Base-by-base conservation (phyloP, 2,329 filamentous ascomycete species). In the Talaromyces sp. region DNA sequence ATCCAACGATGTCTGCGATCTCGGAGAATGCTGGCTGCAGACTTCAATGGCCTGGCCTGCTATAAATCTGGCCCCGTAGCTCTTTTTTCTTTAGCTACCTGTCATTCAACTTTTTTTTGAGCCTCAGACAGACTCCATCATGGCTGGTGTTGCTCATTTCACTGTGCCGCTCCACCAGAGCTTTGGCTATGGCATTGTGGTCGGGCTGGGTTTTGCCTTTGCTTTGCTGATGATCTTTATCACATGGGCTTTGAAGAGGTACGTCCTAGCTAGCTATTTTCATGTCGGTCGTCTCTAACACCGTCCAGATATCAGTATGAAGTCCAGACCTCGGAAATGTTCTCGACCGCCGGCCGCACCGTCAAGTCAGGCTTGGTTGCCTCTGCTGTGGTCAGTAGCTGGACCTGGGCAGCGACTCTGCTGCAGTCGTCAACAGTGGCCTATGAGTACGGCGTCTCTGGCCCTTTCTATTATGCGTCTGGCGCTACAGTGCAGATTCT, bases 341-440 rank as follows among this genome's bases (percentile, higher is more conserved):
- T 96, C 81, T 92, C 85, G 65, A 96, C 92, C 0, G 92, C 92
- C 56, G 92, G 92, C 19, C 83, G 93, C 64, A 92, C 90, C 1
- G 91, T 96, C 66, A 96, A 96, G 72, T 92, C 91, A 9, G 93
- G 92, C 51, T 82, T 96, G 15, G 91, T 96, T 0, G 90, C 91
- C 11, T 90, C 91, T 5, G 92, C 92, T 17, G 92, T 96, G n/a
- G 91, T 96, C 3, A 93, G 89, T 17, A 92, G 89, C 5, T 96
- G 93, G 92, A 96, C 92, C 0, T 96, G 92, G 92, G 92, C 91
- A 0, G 92, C 91, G 25, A 95, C 91, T 0, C 80, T 93, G 1
- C 81, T 95, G 2, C 91, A 95, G 71, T 90, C 86, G 1, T 88
- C 90, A 0, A 85, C 87, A n/a, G 89, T 96, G 19, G 91, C 90